phyloP scores from a whole-genome alignment of 768 basidiomycete species.

The Suillus lakei region DNA sequence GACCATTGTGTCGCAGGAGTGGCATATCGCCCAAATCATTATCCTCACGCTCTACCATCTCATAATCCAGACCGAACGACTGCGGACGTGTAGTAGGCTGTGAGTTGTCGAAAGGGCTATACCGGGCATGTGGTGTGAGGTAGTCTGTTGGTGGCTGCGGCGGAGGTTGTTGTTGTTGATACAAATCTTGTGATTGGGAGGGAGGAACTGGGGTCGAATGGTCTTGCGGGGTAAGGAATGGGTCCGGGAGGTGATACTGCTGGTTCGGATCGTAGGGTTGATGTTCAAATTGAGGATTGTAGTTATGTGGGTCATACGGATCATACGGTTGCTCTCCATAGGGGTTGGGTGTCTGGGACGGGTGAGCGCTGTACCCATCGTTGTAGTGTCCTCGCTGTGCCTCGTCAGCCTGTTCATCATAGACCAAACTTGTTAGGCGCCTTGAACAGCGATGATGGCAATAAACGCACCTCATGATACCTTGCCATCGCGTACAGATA shows the following conservation, averaged over 20 bases:
- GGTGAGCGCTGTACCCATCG: constrained; percentile 65
- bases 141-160: constrained; percentile 21
- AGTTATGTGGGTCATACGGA: constrained; percentile 30
- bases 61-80: constrained; percentile 29
- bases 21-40: constrained; percentile 71
- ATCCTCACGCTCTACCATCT: constrained; percentile 48
- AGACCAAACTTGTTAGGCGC: constrained; percentile 7
- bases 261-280: constrained; percentile 37
- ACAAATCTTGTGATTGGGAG: constrained; percentile 27
- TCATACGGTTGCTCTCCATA: constrained; percentile 45
- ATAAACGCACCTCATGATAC: constrained; percentile 43
- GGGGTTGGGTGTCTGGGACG: constrained; percentile 40
- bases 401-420: constrained; percentile 57
- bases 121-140: constrained; percentile 15
- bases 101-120: constrained; percentile 30
- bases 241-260: constrained; percentile 44
- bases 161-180: constrained; percentile 32
- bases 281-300: constrained; percentile 39
- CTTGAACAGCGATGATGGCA: background rate
- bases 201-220: constrained; percentile 21
- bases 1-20: constrained; percentile 53
- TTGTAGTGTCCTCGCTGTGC: constrained; percentile 66
- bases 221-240: constrained; percentile 37
- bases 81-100: constrained; percentile 29
- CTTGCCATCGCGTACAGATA: constrained; percentile 38